Evolutionary conservation across 192 early-diverging fungal genomes (phyloP), one percentile per base, ranked within the genome.

Genomic region (Hyaloraphidium curvatum): DNA sequence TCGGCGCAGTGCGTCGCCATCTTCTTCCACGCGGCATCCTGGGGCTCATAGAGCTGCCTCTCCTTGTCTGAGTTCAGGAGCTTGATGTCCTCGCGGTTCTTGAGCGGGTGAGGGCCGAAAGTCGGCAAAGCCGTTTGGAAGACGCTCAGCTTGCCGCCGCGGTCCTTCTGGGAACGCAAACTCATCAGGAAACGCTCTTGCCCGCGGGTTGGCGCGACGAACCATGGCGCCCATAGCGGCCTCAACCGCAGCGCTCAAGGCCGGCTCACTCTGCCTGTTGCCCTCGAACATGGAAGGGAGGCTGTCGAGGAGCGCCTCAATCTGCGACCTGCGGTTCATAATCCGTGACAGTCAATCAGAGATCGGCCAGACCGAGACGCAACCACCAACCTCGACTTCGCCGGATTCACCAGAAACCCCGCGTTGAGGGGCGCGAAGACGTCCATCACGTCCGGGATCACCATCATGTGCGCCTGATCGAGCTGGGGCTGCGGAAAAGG

Each of bases 1-100:
- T 80, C 71, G 3, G 87, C 81, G 61, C 81, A 85, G 53, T 89
- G 76, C 57, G 82, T 73, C 0, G 75, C 94, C 61, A 88, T 65
- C 43, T 86, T 81, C 29, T 69, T 78, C 72, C 92, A 97, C 31
- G 72, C 67, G 2, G 26, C 39, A 62, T 86, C 84, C 60, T 89
- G 84, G 33, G 94, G 89, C 55, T 74, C 76, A 58, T 82, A 91
- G 21, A 98, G 67, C 2, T 72, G 68, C 43, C 75, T 79, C 64
- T 98, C 94, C 61, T 95, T 90, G 52, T 98, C 92, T 0, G 82
- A 85, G 52, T 82, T 82, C 65, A 91, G 80, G 30, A 90, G 64
- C 67, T 91, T 95, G 17, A 73, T 61, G 55, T 98, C 89, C 55
- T 95, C 89, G 22, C 92, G 80, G 33, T 76, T 75, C 59, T 82